Evolutionary conservation across 2,329 filamentous ascomycete species (phyloP).

Genomic region (Colletotrichum cuscutae): DNA sequence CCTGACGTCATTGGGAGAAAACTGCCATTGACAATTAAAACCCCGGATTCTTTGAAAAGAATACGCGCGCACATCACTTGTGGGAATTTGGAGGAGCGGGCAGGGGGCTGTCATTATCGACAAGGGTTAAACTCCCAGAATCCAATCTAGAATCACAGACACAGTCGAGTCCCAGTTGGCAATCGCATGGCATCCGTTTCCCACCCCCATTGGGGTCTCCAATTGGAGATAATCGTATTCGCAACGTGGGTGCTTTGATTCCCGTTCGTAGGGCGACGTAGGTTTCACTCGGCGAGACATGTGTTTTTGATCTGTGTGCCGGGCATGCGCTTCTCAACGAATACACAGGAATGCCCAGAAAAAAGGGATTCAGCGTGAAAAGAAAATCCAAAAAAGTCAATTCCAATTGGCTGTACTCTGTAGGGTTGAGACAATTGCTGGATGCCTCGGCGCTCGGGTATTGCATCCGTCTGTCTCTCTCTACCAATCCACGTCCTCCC

Average conservation of each 20-base stretch:
- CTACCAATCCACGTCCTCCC: neutral
- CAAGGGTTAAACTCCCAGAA: neutral
- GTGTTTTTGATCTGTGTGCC: neutral
- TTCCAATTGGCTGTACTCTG: neutral
- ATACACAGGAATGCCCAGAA: too few species aligned
- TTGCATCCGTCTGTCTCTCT: neutral
- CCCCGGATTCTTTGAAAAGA: neutral
- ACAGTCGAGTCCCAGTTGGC: too few species aligned
- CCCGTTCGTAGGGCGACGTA: neutral
- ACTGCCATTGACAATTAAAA: neutral
- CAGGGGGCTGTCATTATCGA: neutral
- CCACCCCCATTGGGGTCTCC: neutral
- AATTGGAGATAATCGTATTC: neutral
- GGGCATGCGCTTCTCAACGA: neutral
- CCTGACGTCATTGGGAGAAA: conserved; percentile 1
- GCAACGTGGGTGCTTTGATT: neutral
- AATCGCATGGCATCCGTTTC: too few species aligned
- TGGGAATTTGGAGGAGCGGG: neutral
- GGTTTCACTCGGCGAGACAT: conserved; percentile 4
- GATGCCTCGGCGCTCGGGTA: neutral
- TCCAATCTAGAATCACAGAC: neutral
- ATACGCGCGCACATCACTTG: neutral
- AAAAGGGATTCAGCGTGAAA: neutral
- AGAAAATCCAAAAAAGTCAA: neutral
- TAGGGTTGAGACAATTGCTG: neutral